phyloP scores from a whole-genome alignment of 352 stramenopile genomes.

The Phytophthora vignae region DNA sequence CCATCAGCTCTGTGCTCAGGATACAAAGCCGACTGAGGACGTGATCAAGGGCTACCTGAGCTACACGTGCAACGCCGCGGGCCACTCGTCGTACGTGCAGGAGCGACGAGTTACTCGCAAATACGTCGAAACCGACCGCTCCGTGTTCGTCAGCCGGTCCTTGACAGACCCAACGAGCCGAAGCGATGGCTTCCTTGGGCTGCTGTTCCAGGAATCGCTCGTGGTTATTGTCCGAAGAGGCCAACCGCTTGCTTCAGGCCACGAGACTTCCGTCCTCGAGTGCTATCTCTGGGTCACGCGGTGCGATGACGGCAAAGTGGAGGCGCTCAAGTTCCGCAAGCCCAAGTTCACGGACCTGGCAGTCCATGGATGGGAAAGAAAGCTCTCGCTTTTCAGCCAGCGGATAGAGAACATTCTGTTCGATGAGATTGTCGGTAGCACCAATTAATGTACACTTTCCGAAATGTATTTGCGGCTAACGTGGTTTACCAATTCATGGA shows the following conservation, averaged over 20 bases:
- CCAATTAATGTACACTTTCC: not conserved
- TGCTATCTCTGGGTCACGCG: conserved; percentile 16
- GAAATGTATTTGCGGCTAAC: no score
- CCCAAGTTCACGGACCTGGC: conserved; percentile 13
- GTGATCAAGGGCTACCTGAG: conserved; percentile 12
- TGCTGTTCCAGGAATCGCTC: conserved; percentile 24
- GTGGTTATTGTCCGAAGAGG: conserved; percentile 21
- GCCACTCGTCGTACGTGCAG: conserved; percentile 10
- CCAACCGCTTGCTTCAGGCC: conserved; percentile 5
- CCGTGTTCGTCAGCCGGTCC: conserved; percentile 16
- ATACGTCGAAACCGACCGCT: conserved; percentile 20
- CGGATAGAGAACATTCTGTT: conserved; percentile 36
- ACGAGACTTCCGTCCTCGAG: conserved; percentile 23
- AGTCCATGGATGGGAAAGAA: conserved; percentile 17
- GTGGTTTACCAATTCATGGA: no score
- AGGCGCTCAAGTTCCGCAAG: conserved; percentile 8
- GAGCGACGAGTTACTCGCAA: conserved; percentile 15
- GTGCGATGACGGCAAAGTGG: conserved; percentile 23
- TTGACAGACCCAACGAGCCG: conserved; percentile 12
- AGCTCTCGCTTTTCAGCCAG: conserved; percentile 15
- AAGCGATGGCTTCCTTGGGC: conserved; percentile 14
- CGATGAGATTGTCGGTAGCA: conserved; percentile 1
- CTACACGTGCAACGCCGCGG: conserved; percentile 18
- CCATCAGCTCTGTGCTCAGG: conserved; percentile 19
- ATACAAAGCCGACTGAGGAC: conserved; percentile 5